These are phyloP conservation scores for Paecilomyces fulvus DNA, from an alignment of 2,329 filamentous ascomycete species.

Conservation along the genomic window DNA sequence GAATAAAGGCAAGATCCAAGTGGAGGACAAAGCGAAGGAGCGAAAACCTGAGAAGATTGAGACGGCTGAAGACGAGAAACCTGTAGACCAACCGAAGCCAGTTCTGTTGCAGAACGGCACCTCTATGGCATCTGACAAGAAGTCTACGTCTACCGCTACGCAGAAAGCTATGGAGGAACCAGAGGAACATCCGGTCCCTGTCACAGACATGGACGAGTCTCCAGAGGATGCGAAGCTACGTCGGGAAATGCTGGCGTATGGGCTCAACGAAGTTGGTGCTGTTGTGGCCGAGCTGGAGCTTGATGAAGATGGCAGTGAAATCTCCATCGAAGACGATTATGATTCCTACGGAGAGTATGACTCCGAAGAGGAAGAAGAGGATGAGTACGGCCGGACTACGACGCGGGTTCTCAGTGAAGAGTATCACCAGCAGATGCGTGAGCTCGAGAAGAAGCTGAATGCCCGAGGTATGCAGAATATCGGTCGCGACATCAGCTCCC, in stretches of 20 bases:
- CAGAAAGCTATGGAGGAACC: constrained; percentile 14
- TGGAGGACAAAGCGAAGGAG: not conserved
- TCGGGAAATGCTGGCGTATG: constrained; percentile 84
- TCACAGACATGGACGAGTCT: constrained; percentile 67
- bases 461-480: constrained; percentile 49
- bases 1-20: not conserved
- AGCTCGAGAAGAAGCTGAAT: constrained; percentile 68
- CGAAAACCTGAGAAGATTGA: not conserved
- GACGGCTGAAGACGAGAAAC: not conserved
- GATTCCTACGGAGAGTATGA: constrained; percentile 47
- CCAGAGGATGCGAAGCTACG: constrained; percentile 72
- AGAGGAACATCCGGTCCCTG: constrained; percentile 27
- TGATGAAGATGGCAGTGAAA: constrained; percentile 53
- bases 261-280: constrained; percentile 76
- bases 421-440: constrained; percentile 74
- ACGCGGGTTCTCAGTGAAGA: constrained; percentile 60
- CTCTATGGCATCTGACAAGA: not conserved
- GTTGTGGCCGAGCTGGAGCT: constrained; percentile 88
- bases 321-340: constrained; percentile 45
- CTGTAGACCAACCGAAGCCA: not conserved
- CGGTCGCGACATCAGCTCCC: constrained; percentile 38
- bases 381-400: constrained; percentile 67
- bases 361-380: constrained; percentile 57
- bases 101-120: constrained; percentile 4
- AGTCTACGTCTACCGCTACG: not conserved